Base-by-base conservation (phyloP, 805 yeast genomes). In the Candida sakaeoensis region DNA sequence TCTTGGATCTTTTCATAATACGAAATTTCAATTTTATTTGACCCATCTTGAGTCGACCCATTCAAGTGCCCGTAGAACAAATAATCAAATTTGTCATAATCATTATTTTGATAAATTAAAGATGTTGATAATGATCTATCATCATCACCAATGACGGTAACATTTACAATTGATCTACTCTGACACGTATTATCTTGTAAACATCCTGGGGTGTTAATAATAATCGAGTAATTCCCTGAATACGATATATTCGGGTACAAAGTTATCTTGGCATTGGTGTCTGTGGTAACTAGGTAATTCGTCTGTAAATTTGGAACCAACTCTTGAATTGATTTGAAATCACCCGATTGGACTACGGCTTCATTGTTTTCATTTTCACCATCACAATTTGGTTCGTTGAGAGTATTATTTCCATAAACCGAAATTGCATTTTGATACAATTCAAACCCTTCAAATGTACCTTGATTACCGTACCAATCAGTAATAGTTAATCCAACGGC, bases 151-250 rank as follows among this genome's bases (percentile, higher is more conserved):
- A 60, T 65, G 2, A 90, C 66, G 0, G 95, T 74, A 0, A 82
- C 96, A 50, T 86, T 86, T 3, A 86, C 91, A 18, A 77, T 73
- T 8, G 95, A 91, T 55, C 99, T 74, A 15, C 63, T 43, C 16
- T 56, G 49, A 61, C 99, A 93, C 0, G 93, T 73, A 36, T 65
- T 60, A 55, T 85, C 95, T 3, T 50, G 56, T 1, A 58, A 39
- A 63, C 99, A 93, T 0, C 98, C 98, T 0, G 96, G 96, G 0
- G 99, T 93, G 51, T 77, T 82, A 36, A 90, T 51, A 38, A 77
- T 65, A 17, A 93, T 69, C 0, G 86, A 68, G 58, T 88, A 93
- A 43, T 79, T 70, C 8, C 97, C 97, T 0, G 86, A 69, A 46
- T 77, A 74, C 0, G 84, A 68, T 14, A 88, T 75, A 48, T 82